A percentile compares a stretch with the other conserved stretches of the same genome.
These are phyloP conservation scores for Scutellaria minor DNA, from an alignment of 257 asterid genomes.

Conservation along the genomic window DNA sequence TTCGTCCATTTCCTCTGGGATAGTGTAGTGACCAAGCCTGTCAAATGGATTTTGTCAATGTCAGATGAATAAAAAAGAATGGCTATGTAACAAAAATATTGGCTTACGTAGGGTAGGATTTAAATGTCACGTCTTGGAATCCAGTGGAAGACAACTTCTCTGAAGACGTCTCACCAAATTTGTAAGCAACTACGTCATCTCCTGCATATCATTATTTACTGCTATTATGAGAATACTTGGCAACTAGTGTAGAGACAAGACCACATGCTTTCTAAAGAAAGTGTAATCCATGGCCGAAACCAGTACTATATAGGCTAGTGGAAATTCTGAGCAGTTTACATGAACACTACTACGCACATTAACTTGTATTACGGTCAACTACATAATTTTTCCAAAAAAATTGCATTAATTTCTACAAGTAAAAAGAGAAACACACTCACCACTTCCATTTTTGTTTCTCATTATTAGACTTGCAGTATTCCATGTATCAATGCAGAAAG, in stretches of 20 bases:
- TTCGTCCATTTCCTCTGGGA: constrained; percentile 82
- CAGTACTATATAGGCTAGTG: background rate
- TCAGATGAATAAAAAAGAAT: background rate
- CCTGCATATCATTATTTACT: constrained; percentile 51
- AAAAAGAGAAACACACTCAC: background rate
- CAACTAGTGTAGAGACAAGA: background rate
- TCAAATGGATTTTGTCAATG: constrained; percentile 20
- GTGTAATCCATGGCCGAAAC: background rate
- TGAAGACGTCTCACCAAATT: constrained; percentile 71
- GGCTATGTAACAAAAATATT: constrained; percentile 3
- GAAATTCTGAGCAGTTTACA: background rate
- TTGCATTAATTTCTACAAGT: background rate
- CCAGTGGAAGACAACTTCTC: constrained; percentile 59
- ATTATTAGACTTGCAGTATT: background rate
- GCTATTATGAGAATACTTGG: constrained; percentile 19
- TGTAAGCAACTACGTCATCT: constrained; percentile 73
- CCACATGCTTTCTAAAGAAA: background rate
- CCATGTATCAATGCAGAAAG: background rate
- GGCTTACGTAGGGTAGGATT: constrained; percentile 61
- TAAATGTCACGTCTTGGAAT: constrained; percentile 64
- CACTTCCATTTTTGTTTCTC: background rate
- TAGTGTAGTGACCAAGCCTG: constrained; percentile 87
- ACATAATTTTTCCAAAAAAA: background rate
- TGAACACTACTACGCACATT: background rate
- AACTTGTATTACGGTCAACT: background rate